Conservation (phyloP, 192 early-diverging fungal genomes). For the Coemansia umbellata region DNA sequence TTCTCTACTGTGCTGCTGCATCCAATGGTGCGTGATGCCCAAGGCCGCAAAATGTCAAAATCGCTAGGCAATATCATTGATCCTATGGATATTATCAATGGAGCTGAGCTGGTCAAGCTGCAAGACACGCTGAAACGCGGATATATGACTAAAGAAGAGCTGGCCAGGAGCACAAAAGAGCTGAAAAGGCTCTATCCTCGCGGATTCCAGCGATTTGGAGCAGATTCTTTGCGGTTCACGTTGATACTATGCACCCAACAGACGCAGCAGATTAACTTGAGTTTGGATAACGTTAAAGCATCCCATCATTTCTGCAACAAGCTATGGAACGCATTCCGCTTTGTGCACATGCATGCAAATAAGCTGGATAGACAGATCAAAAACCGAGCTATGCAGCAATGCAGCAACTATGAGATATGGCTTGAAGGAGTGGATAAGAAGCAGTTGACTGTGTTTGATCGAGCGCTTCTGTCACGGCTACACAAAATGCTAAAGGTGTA, state of each 20-base stretch:
- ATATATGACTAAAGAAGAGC: conserved; percentile 73
- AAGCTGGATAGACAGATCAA: conserved; percentile 8
- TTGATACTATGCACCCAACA: conserved; percentile 68
- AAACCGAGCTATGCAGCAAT: not conserved
- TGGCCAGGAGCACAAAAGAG: conserved; percentile 59
- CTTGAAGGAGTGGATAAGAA: conserved; percentile 31
- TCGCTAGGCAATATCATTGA: conserved; percentile 77
- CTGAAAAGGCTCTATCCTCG: conserved; percentile 78
- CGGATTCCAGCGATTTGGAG: conserved; percentile 88
- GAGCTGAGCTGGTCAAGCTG: conserved; percentile 57
- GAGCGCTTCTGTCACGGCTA: conserved; percentile 81
- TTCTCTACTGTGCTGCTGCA: conserved; percentile 91
- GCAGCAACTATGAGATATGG: conserved; percentile 2
- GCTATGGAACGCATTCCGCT: conserved; percentile 85
- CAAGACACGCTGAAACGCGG: conserved; percentile 66
- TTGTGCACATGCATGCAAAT: conserved; percentile 31
- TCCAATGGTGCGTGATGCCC: conserved; percentile 75
- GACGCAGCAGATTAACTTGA: conserved; percentile 91
- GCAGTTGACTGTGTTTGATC: conserved; percentile 66
- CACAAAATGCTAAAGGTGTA: conserved; percentile 62
- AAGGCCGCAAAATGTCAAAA: conserved; percentile 82
- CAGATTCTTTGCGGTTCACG: conserved; percentile 78
- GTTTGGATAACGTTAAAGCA: conserved; percentile 77
- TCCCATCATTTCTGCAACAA: conserved; percentile 95
- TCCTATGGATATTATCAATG: conserved; percentile 64